These are phyloP conservation scores for Heimioporus sp. DNA, from an alignment of 768 basidiomycete species.

Conservation along the genomic window DNA sequence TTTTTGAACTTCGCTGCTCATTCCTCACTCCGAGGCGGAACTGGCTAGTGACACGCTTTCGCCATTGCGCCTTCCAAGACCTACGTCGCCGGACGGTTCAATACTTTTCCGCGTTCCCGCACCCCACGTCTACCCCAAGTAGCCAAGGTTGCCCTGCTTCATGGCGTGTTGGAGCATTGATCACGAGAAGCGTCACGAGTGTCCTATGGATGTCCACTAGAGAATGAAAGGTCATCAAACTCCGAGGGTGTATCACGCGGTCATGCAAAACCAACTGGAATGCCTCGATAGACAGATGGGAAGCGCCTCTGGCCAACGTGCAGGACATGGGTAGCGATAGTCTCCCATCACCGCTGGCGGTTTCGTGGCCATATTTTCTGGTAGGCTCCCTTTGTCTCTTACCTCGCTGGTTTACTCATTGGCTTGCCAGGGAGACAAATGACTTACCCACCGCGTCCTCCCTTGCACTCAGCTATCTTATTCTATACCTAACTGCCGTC, in stretches of 20 bases:
- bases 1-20: conserved; percentile 64
- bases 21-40: conserved; percentile 57
- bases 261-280: conserved; percentile 71
- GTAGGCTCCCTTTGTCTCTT: conserved; percentile 35
- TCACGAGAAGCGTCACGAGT: conserved; percentile 72
- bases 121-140: conserved; percentile 37
- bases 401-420: not conserved
- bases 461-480: conserved; percentile 68
- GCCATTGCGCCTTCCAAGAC: conserved; percentile 72
- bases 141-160: conserved; percentile 51
- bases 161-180: conserved; percentile 60
- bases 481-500: conserved; percentile 82
- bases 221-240: conserved; percentile 68
- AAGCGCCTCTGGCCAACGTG: conserved; percentile 40
- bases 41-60: conserved; percentile 57
- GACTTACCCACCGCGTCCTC: conserved; percentile 86
- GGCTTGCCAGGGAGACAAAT: conserved; percentile 77
- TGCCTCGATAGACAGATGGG: conserved; percentile 90
- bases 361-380: conserved; percentile 89
- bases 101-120: conserved; percentile 64
- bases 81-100: conserved; percentile 73
- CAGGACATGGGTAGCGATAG: conserved; percentile 37
- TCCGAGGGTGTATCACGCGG: conserved; percentile 72
- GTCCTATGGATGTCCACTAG: conserved; percentile 86
- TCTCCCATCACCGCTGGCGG: conserved; percentile 77